A percentile compares a stretch with the other conserved stretches of the same genome.
These are phyloP conservation scores for Xerocomus brunneocitrinus DNA, from an alignment of 768 basidiomycete species.

Conservation along the genomic window DNA sequence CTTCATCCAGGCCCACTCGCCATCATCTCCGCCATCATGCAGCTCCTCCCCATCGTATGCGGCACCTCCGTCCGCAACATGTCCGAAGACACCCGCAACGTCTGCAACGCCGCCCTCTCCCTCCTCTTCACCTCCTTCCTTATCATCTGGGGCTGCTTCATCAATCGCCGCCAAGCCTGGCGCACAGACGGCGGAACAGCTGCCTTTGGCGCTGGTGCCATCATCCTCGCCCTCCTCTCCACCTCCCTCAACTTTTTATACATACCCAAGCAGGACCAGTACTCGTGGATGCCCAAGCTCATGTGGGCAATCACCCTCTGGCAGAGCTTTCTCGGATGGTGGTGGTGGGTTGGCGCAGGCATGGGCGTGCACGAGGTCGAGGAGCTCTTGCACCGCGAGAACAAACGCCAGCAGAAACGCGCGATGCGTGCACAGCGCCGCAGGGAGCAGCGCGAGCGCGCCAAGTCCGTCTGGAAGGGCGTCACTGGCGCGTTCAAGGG, in stretches of 20 bases:
- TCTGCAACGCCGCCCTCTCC: constrained; percentile 95
- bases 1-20: constrained; percentile 69
- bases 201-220: constrained; percentile 82
- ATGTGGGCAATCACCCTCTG: constrained; percentile 92
- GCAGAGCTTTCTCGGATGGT: constrained; percentile 97
- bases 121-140: constrained; percentile 89
- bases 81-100: constrained; percentile 78
- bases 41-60: constrained; percentile 63
- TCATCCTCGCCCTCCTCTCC: constrained; percentile 75
- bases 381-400: constrained; percentile 50
- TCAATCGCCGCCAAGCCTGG: constrained; percentile 92
- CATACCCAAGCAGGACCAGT: constrained; percentile 77
- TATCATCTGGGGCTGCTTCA: constrained; percentile 86
- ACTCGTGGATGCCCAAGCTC: constrained; percentile 86
- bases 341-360: constrained; percentile 99
- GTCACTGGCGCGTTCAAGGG: constrained; percentile 47
- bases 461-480: constrained; percentile 54
- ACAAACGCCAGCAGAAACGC: constrained; percentile 50
- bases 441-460: constrained; percentile 47
- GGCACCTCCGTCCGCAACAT: constrained; percentile 40
- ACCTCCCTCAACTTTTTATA: constrained; percentile 87
- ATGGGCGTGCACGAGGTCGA: constrained; percentile 74
- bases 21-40: constrained; percentile 76
- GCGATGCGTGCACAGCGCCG: constrained; percentile 44
- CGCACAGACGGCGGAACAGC: constrained; percentile 95